phyloP scores from a whole-genome alignment of 2,329 filamentous ascomycete species.

The Penicillium sp. region DNA sequence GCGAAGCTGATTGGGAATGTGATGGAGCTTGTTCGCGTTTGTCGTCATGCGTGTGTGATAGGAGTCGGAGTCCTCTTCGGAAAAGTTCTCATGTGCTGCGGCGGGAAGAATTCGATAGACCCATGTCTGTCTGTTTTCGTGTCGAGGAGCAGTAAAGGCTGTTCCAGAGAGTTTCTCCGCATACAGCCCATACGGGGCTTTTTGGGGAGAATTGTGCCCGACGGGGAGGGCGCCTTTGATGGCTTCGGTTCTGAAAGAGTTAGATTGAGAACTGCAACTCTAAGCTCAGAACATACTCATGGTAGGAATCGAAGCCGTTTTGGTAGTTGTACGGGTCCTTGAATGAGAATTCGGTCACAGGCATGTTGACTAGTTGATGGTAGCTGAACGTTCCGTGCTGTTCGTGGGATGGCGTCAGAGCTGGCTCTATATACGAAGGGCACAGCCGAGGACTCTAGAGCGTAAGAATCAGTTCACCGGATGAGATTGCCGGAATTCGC shows the following conservation, averaged over 20 bases:
- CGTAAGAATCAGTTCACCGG: conserved; percentile 1
- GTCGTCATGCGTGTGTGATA: conserved; percentile 52
- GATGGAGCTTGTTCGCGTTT: conserved; percentile 62
- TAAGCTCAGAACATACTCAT: conserved; percentile 64
- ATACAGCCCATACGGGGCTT: conserved; percentile 77
- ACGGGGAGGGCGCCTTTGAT: conserved; percentile 74
- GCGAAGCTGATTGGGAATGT: conserved; percentile 79
- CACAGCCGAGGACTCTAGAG: not conserved
- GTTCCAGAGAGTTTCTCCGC: conserved; percentile 79
- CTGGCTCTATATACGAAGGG: conserved; percentile 6
- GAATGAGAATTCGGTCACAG: conserved; percentile 65
- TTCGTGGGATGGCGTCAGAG: not conserved
- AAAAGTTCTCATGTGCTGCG: conserved; percentile 61
- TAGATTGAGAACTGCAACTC: conserved; percentile 6
- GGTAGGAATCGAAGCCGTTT: conserved; percentile 76
- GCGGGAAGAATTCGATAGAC: conserved; percentile 72
- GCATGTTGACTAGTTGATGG: conserved; percentile 55
- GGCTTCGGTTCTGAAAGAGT: conserved; percentile 69
- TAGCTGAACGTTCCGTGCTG: not conserved
- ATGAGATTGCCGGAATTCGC: conserved; percentile 10
- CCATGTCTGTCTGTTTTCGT: conserved; percentile 74
- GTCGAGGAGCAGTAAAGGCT: conserved; percentile 71
- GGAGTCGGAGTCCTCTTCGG: conserved; percentile 49
- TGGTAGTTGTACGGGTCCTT: conserved; percentile 76
- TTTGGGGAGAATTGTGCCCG: conserved; percentile 81